Evolutionary conservation across 441 rosid species (phyloP).

Genomic region (Pelargonium australe): DNA sequence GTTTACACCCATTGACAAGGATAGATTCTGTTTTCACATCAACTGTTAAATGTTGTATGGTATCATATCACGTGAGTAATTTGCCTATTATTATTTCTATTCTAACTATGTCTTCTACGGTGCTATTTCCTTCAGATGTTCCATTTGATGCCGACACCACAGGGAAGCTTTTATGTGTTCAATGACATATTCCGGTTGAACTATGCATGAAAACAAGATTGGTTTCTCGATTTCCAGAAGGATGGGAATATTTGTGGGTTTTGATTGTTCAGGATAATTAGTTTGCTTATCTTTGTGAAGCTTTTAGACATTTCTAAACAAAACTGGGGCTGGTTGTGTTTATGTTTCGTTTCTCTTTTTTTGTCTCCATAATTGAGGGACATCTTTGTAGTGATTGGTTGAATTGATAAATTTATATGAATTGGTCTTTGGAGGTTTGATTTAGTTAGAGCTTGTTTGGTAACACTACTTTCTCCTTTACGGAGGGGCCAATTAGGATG

Average conservation of each 20-base stretch:
- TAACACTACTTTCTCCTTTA: background rate
- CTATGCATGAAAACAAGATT: slow-evolving; percentile 54
- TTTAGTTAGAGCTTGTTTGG: background rate
- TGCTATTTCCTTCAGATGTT: slow-evolving; percentile 52
- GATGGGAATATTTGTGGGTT: background rate
- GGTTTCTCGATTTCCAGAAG: background rate
- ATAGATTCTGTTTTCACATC: background rate
- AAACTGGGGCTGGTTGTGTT: slow-evolving; percentile 26
- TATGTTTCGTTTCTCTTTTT: slow-evolving; percentile 21
- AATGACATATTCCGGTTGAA: slow-evolving; percentile 97
- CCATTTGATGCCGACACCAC: slow-evolving; percentile 89
- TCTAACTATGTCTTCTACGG: background rate
- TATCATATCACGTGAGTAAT: background rate
- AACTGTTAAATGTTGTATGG: background rate
- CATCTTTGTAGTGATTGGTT: slow-evolving; percentile 29
- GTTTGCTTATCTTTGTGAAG: slow-evolving; percentile 23
- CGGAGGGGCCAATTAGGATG: background rate
- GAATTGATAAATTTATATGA: slow-evolving; percentile 21
- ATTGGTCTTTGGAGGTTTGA: slow-evolving; percentile 19
- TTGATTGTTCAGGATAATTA: slow-evolving; percentile 17
- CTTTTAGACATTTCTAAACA: slow-evolving; percentile 28
- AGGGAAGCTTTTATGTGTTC: slow-evolving; percentile 85
- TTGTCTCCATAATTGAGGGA: slow-evolving; percentile 21
- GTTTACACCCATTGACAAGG: no score
- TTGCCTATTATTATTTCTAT: background rate